A percentile compares a stretch with the other conserved stretches of the same genome.
Evolutionary conservation across 2,329 filamentous ascomycete species (phyloP).

Genomic region (Diaporthe sp.): DNA sequence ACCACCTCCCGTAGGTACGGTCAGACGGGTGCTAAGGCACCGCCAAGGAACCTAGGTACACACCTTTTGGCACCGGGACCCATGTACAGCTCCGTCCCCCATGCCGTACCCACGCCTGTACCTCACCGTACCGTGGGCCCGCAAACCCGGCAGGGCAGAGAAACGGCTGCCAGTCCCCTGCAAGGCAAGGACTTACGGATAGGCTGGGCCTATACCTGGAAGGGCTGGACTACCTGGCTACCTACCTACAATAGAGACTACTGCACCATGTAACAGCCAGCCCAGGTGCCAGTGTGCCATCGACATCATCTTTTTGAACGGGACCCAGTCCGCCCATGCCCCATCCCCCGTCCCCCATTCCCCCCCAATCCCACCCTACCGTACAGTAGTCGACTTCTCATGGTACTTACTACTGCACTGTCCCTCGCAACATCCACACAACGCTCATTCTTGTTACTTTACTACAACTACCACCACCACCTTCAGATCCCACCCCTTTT

Average conservation of each 20-base stretch:
- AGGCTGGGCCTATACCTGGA: neutral
- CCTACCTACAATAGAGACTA: neutral
- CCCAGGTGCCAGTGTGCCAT: conserved; percentile 25
- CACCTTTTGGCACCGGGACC: conserved; percentile 12
- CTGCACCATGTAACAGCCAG: conserved; percentile 19
- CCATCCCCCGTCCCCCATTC: conserved; percentile 2
- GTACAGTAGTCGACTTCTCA: conserved; percentile 26
- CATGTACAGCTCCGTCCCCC: conserved; percentile 8
- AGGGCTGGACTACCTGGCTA: neutral
- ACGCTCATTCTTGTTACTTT: neutral
- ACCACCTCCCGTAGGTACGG: conserved; percentile 15
- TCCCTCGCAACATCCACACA: conserved; percentile 23
- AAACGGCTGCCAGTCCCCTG: conserved; percentile 29
- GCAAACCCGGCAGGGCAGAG: conserved; percentile 23
- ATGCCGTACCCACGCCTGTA: conserved; percentile 8
- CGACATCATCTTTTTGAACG: conserved; percentile 35
- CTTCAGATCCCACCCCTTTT: conserved; percentile 5
- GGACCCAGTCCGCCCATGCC: conserved; percentile 3
- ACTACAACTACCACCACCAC: conserved; percentile 22
- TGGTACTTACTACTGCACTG: conserved; percentile 25
- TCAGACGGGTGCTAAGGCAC: conserved; percentile 18
- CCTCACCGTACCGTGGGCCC: conserved; percentile 20
- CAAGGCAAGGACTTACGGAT: neutral
- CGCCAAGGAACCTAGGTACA: conserved; percentile 8
- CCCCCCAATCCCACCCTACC: conserved; percentile 18